Conservation (phyloP, 1,284 basidiomycete genomes). For the Marasmius tenuissimus region DNA sequence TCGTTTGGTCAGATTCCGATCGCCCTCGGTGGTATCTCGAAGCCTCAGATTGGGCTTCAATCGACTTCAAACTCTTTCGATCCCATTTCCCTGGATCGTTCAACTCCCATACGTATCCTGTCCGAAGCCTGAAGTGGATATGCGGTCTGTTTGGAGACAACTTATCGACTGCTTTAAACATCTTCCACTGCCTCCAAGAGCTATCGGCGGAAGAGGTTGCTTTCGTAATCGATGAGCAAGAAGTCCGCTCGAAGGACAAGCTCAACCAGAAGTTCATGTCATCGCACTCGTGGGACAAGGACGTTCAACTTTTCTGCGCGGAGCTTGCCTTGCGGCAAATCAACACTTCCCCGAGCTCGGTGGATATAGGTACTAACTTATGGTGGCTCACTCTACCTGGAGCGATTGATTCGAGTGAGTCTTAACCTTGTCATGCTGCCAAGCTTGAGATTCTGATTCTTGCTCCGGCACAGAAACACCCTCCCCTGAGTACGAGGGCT, state of each 20-base stretch:
- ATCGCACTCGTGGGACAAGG: background rate
- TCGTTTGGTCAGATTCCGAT: background rate
- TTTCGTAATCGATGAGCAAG: background rate
- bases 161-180: background rate
- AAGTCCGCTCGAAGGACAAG: background rate
- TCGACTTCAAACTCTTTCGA: background rate
- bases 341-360: background rate
- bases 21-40: background rate
- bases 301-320: background rate
- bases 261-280: background rate
- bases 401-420: background rate
- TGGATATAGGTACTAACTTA: background rate
- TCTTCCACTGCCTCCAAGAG: slow-evolving; percentile 7
- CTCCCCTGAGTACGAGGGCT: background rate
- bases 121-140: slow-evolving; percentile 2
- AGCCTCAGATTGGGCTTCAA: slow-evolving; percentile 1
- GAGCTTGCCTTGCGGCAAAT: background rate
- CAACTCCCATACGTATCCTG: background rate
- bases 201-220: slow-evolving; percentile 1
- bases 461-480: background rate
- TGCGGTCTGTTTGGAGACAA: slow-evolving; percentile 3
- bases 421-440: background rate
- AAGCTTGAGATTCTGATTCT: background rate
- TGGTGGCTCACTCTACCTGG: background rate
- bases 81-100: background rate